Percentiles rank a stretch among this genome's conserved stretches.
These are phyloP conservation scores for Ustilago loliicola DNA, from an alignment of 1,284 basidiomycete species.

Conservation along the genomic window DNA sequence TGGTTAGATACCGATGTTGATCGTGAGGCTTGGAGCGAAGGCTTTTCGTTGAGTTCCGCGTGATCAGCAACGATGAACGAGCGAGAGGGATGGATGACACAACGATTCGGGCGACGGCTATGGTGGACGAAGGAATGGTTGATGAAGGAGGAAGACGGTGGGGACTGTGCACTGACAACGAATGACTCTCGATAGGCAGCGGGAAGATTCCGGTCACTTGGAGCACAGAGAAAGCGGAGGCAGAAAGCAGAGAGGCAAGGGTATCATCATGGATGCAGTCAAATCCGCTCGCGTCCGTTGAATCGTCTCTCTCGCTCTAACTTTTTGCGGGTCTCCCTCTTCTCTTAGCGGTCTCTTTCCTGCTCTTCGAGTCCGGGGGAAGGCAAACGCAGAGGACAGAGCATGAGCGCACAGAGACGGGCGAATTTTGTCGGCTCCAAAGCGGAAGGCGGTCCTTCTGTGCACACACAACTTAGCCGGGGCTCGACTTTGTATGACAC, in stretches of 20 bases:
- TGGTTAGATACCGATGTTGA: background rate
- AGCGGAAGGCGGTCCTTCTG: no score
- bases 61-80: background rate
- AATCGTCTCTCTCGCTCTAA: background rate
- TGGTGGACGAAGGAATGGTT: background rate
- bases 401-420: background rate
- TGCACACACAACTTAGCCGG: no score
- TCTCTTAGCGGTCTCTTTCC: background rate
- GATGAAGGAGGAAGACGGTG: constrained; percentile 7
- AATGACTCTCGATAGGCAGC: constrained; percentile 1
- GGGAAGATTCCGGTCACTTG: constrained; percentile 12
- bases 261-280: constrained; percentile 7
- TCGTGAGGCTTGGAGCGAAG: background rate
- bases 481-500: background rate
- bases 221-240: background rate
- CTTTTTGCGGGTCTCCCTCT: constrained; percentile 2
- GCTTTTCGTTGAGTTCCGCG: background rate
- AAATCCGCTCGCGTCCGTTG: constrained; percentile 35
- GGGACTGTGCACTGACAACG: background rate
- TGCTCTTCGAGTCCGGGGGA: background rate
- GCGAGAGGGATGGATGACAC: background rate
- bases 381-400: no score
- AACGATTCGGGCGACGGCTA: background rate
- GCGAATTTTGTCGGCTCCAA: background rate
- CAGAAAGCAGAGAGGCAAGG: background rate